Conservation (phyloP, 805 yeast species). For the Saccharomyces kudriavzevii region DNA sequence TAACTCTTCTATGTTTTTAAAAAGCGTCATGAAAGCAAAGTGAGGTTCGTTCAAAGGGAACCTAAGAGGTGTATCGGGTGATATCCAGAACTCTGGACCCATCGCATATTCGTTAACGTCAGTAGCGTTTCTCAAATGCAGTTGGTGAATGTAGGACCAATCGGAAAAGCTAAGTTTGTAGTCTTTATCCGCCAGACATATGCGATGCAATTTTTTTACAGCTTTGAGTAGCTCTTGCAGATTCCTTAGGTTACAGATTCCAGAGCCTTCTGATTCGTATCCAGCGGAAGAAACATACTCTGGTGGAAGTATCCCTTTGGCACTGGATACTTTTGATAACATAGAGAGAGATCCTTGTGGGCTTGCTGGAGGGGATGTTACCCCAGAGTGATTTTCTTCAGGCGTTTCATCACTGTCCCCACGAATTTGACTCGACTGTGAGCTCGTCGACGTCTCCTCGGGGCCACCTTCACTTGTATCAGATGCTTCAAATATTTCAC, state of each 20-base stretch:
- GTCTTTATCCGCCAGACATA: conserved; percentile 13
- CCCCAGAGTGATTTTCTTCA: neutral
- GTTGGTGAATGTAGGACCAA: conserved; percentile 17
- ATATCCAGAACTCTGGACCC: conserved; percentile 46
- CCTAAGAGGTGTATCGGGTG: conserved; percentile 58
- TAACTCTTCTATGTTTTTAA: conserved; percentile 18
- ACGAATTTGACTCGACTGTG: neutral
- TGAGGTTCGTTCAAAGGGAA: conserved; percentile 64
- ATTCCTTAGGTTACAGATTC: conserved; percentile 4
- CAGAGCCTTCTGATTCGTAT: neutral
- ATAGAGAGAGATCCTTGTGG: neutral
- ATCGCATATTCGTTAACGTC: conserved; percentile 16
- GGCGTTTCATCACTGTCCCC: neutral
- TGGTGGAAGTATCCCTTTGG: neutral
- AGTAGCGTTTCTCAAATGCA: neutral
- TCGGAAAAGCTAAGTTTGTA: conserved; percentile 17
- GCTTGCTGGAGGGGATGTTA: neutral
- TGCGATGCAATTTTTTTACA: conserved; percentile 15
- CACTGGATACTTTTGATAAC: neutral
- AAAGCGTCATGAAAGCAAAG: conserved; percentile 40
- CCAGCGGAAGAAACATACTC: neutral
- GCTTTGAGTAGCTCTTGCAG: conserved; percentile 10
- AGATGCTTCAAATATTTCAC: conserved; percentile 5
- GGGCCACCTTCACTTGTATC: neutral
- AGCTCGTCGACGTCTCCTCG: neutral